Conservation (phyloP, 805 yeast species). For the Henningerozyma blattae region DNA sequence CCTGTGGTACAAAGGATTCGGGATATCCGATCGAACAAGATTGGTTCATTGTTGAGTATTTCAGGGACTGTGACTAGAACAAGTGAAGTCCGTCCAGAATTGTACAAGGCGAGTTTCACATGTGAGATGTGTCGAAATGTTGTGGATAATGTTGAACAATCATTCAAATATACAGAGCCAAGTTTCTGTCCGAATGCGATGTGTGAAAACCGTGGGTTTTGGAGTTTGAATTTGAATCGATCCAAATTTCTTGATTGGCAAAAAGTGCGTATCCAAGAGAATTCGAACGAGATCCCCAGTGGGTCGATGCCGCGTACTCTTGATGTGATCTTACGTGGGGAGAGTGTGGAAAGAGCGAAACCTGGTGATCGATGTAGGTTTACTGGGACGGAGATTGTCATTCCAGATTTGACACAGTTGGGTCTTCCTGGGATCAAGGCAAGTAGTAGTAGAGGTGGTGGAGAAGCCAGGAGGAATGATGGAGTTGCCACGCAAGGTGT, state of each 20-base stretch:
- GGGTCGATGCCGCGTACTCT: slow-evolving; percentile 98
- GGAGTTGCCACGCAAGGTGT: slow-evolving; percentile 79
- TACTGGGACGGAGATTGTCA: slow-evolving; percentile 88
- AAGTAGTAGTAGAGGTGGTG: slow-evolving; percentile 45
- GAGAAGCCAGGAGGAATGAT: slow-evolving; percentile 34
- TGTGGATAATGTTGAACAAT: slow-evolving; percentile 84
- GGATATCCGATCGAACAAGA: slow-evolving; percentile 79
- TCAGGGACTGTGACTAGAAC: slow-evolving; percentile 95
- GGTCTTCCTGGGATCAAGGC: slow-evolving; percentile 95
- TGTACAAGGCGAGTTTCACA: slow-evolving; percentile 73
- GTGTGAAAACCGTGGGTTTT: slow-evolving; percentile 74
- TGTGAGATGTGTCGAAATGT: slow-evolving; percentile 82
- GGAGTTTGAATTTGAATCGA: slow-evolving; percentile 75
- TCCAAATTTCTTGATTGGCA: slow-evolving; percentile 95
- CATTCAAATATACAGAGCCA: slow-evolving; percentile 89
- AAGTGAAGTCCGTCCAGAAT: slow-evolving; percentile 91
- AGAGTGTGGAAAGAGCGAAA: slow-evolving; percentile 87
- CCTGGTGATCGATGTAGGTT: slow-evolving; percentile 94
- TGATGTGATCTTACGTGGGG: slow-evolving; percentile 88
- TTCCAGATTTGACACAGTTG: slow-evolving; percentile 88
- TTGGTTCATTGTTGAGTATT: slow-evolving; percentile 73
- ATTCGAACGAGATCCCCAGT: slow-evolving; percentile 91
- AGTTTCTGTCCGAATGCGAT: slow-evolving; percentile 79
- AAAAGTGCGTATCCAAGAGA: slow-evolving; percentile 87
- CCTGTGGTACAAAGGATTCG: slow-evolving; percentile 77